Base-by-base conservation (phyloP, 306 rosid genomes). In the Fragaria vesca region DNA sequence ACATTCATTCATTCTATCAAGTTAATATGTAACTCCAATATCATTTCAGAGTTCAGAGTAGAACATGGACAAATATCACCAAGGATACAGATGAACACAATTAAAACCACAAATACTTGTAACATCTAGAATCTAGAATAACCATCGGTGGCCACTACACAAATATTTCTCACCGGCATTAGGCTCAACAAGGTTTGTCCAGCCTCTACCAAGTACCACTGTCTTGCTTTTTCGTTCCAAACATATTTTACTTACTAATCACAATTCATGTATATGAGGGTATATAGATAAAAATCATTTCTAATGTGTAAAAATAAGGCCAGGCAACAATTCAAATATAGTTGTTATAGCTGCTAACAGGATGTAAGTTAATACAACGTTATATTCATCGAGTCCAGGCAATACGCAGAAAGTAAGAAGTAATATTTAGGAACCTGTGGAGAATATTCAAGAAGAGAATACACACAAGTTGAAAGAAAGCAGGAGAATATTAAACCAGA, bases 401-500 rank as follows among this genome's bases (percentile, higher is more conserved):
- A 51, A 72, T 69, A 82, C 58, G 75, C 46, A 61, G 82, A 71
- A 38, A 34, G 66, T 61, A 20, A 15, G 36, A 79, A 46, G 73
- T 47, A 58, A 75, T 72, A 24, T 24, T 24, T 74, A 84, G 51
- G 63, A 75, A 78, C 52, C 58, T 57, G 77, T 68, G 32, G 34
- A 61, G 57, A 24, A 24, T 71, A 80, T 71, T 67, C 71, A 62
- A 45, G 50, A 48, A 69, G 48, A 75, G 78, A 75, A 85, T 65
- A 68, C 75, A 69, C 74, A 75, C 77, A 71, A 63, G 66, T 83
- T 73, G 83, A 83, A 85, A 77, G 78, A 71, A 38, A 65, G 12
- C 51, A 67, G 32, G 74, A 78, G 43, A 70, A 68, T 66, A 72
- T 74, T 65, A 6, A 69, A 63, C 72, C 43, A 75, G 83, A 57